Conservation (phyloP, 2,329 filamentous ascomycete species). For the Mycosphaerella sp. region DNA sequence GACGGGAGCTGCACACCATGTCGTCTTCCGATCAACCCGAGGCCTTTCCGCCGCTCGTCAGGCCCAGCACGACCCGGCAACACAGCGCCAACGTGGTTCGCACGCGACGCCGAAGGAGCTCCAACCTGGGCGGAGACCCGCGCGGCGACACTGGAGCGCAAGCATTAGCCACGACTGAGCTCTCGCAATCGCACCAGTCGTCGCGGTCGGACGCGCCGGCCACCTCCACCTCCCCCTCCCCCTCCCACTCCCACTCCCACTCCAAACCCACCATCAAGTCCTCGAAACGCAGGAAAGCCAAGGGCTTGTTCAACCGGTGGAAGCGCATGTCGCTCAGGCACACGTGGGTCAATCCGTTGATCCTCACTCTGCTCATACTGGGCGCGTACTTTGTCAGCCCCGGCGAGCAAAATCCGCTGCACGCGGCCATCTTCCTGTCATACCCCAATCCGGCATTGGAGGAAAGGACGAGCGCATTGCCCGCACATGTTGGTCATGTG, state of each 20-base stretch:
- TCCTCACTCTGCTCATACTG: constrained; percentile 59
- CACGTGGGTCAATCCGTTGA: constrained; percentile 62
- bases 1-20: not conserved
- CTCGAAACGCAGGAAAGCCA: constrained; percentile 43
- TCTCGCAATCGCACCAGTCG: constrained; percentile 3
- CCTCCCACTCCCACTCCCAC: not conserved
- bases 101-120: constrained; percentile 27
- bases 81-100: constrained; percentile 13
- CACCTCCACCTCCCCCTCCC: not conserved
- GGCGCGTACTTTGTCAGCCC: constrained; percentile 69
- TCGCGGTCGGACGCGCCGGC: constrained; percentile 12
- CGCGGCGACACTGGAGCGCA: constrained; percentile 48
- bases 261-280: constrained; percentile 27
- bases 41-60: constrained; percentile 14
- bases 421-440: constrained; percentile 81
- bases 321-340: constrained; percentile 45
- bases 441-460: constrained; percentile 55
- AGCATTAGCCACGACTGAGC: constrained; percentile 42
- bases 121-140: constrained; percentile 46
- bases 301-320: constrained; percentile 40
- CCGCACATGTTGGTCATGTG: constrained; percentile 39
- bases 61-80: constrained; percentile 12
- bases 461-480: constrained; percentile 35
- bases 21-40: constrained; percentile 15
- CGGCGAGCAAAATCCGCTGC: constrained; percentile 67